Percentiles rank a stretch among this genome's conserved stretches.
Evolutionary conservation across 768 basidiomycete species (phyloP).

Genomic region (Termitomyces sp.): DNA sequence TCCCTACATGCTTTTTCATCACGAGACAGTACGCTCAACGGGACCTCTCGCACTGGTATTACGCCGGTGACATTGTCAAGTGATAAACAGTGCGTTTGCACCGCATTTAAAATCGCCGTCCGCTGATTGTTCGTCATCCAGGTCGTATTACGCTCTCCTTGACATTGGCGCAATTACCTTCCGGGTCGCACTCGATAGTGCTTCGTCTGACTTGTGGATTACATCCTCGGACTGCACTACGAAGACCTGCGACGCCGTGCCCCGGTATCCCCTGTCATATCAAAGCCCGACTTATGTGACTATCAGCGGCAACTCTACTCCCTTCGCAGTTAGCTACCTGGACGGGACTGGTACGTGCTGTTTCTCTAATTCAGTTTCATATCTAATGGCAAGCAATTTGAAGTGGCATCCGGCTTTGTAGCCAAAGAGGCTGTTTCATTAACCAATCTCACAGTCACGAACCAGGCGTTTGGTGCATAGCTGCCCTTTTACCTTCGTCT

Average conservation of each 20-base stretch:
- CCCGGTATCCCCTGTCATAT: conserved; percentile 67
- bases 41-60: conserved; percentile 31
- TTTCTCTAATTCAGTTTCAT: neutral
- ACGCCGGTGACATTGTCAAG: conserved; percentile 37
- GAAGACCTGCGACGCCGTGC: conserved; percentile 47
- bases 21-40: conserved; percentile 21
- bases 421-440: conserved; percentile 58
- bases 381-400: neutral
- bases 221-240: conserved; percentile 57
- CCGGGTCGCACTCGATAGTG: conserved; percentile 70
- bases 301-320: conserved; percentile 56
- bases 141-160: conserved; percentile 65
- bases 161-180: conserved; percentile 57
- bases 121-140: conserved; percentile 21
- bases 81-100: conserved; percentile 36
- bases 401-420: conserved; percentile 67
- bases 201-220: conserved; percentile 69
- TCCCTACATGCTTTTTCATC: conserved; percentile 18
- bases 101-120: neutral
- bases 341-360: conserved; percentile 57
- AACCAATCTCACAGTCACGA: conserved; percentile 51
- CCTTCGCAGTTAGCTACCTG: conserved; percentile 55
- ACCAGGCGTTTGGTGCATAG: conserved; percentile 63
- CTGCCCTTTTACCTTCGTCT: neutral
- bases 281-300: conserved; percentile 58